Conservation (phyloP, 2,329 filamentous ascomycete genomes). For the Alternaria sp. region DNA sequence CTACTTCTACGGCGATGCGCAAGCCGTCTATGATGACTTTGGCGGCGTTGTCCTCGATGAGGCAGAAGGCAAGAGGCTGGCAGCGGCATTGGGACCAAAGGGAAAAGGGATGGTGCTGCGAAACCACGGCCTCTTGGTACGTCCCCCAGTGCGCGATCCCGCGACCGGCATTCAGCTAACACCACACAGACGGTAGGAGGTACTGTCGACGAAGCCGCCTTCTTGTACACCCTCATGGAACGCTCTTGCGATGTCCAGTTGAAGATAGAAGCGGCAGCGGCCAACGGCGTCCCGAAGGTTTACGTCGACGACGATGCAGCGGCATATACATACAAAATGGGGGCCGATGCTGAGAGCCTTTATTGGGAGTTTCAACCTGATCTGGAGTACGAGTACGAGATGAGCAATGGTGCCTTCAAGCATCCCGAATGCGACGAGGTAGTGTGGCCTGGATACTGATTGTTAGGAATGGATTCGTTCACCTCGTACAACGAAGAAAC, state of each 20-base stretch:
- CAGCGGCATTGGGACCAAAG: constrained; percentile 65
- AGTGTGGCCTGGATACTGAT: constrained; percentile 13
- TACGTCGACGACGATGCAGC: constrained; percentile 64
- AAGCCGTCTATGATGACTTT: constrained; percentile 69
- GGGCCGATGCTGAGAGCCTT: constrained; percentile 55
- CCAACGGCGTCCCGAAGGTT: constrained; percentile 59
- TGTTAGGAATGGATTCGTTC: neutral
- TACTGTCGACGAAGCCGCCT: constrained; percentile 78
- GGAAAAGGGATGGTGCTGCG: constrained; percentile 69
- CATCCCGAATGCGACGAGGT: constrained; percentile 15
- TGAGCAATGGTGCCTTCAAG: constrained; percentile 33
- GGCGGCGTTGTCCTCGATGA: constrained; percentile 67
- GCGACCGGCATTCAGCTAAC: constrained; percentile 6
- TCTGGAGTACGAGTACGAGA: constrained; percentile 53
- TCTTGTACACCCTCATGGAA: constrained; percentile 72
- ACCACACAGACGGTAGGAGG: constrained; percentile 63
- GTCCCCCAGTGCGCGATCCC: neutral
- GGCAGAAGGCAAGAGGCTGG: constrained; percentile 71
- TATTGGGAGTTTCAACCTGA: constrained; percentile 62
- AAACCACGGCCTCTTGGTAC: constrained; percentile 71
- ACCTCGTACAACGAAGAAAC: neutral
- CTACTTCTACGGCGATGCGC: constrained; percentile 67
- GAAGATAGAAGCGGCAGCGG: constrained; percentile 69
- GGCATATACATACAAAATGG: constrained; percentile 59
- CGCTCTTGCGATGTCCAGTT: constrained; percentile 72